Percentiles rank a stretch among this genome's conserved stretches.
phyloP scores from a whole-genome alignment of 2,329 filamentous ascomycete species.

The Penicillium griseofulvum region DNA sequence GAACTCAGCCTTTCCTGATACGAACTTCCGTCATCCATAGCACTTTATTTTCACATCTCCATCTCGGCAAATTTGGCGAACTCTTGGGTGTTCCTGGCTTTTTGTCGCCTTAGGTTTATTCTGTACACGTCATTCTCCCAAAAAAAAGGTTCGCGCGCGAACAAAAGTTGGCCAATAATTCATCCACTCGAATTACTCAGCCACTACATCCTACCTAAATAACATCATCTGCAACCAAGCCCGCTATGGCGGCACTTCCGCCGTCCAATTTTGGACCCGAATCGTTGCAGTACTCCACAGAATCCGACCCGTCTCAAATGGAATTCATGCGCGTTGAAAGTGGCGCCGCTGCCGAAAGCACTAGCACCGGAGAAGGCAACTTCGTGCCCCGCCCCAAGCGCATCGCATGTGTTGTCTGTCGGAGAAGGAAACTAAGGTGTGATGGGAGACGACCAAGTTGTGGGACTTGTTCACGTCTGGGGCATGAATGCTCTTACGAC shows the following conservation, averaged over 20 bases:
- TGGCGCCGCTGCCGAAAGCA: conserved; percentile 32
- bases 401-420: conserved; percentile 90
- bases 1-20: conserved; percentile 10
- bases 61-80: conserved; percentile 1
- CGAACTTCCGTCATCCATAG: conserved; percentile 16
- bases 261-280: conserved; percentile 15
- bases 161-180: conserved; percentile 10
- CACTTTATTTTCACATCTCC: conserved; percentile 12
- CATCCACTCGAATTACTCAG: conserved; percentile 13
- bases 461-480: conserved; percentile 81
- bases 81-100: background rate
- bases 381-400: conserved; percentile 81
- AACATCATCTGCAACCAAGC: conserved; percentile 1
- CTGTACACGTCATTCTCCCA: background rate
- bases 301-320: conserved; percentile 13
- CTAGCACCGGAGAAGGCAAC: conserved; percentile 46
- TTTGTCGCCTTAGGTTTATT: conserved; percentile 4
- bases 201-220: background rate
- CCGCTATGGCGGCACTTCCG: conserved; percentile 20
- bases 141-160: background rate
- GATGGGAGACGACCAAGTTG: conserved; percentile 82
- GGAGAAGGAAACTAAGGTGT: conserved; percentile 87
- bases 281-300: conserved; percentile 29
- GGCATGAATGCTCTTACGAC: conserved; percentile 85
- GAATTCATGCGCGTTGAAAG: conserved; percentile 18